Evolutionary conservation across 2,329 filamentous ascomycete genomes (phyloP).

Genomic region (Trichoderma breve): DNA sequence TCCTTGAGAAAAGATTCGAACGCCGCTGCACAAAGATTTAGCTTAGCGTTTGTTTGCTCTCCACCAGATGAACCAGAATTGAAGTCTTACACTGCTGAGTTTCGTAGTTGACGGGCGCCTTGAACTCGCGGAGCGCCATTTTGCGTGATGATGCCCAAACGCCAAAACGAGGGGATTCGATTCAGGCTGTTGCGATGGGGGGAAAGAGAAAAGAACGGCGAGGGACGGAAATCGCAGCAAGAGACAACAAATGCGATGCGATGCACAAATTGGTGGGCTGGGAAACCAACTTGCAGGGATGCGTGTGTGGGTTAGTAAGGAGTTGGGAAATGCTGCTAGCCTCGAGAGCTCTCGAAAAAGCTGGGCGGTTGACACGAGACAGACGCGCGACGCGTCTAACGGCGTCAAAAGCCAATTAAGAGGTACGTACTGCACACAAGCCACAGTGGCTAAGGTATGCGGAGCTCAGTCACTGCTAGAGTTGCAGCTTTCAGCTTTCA

Average conservation of each 20-base stretch:
- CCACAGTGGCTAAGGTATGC: conserved; percentile 16
- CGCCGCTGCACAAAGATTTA: conserved; percentile 50
- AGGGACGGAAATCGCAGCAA: background rate
- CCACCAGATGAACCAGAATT: background rate
- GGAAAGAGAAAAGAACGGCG: background rate
- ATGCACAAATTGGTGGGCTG: conserved; percentile 36
- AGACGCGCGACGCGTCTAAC: conserved; percentile 33
- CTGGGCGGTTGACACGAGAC: conserved; percentile 31
- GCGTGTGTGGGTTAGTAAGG: conserved; percentile 13
- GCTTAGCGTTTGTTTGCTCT: background rate
- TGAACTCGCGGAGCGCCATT: conserved; percentile 85
- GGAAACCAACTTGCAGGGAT: conserved; percentile 29
- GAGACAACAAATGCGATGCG: conserved; percentile 18
- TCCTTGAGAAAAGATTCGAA: conserved; percentile 85
- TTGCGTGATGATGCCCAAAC: conserved; percentile 29
- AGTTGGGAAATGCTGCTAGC: background rate
- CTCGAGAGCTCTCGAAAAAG: conserved; percentile 12
- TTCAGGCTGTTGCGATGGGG: conserved; percentile 19
- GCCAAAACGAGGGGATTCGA: conserved; percentile 24
- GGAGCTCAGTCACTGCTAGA: background rate
- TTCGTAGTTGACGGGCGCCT: conserved; percentile 79
- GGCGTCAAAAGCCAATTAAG: conserved; percentile 12
- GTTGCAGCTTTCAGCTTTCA: background rate
- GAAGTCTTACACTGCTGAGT: conserved; percentile 74
- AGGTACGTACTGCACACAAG: conserved; percentile 16